Conservation (phyloP, 495 filamentous ascomycete genomes). For the Penicillium cataractarum region DNA sequence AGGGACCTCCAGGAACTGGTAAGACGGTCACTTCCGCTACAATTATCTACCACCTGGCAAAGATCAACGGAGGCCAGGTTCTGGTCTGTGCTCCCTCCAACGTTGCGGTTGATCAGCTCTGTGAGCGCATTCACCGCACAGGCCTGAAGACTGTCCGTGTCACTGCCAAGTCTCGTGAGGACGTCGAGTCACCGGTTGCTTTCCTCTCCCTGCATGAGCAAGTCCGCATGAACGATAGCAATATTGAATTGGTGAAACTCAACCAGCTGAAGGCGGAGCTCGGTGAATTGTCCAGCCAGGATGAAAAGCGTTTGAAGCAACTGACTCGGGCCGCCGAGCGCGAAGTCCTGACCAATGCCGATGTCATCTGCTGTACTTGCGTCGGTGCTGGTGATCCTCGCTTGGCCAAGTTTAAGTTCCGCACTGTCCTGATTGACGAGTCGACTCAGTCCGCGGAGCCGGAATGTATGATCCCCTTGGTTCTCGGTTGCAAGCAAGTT, state of each 20-base stretch:
- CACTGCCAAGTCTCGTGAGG: constrained; percentile 96
- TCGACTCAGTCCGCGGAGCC: constrained; percentile 99
- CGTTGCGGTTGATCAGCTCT: constrained; percentile 97
- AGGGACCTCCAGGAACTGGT: constrained; percentile 94
- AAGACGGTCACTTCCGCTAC: constrained; percentile 99
- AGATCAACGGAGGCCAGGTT: constrained; percentile 92
- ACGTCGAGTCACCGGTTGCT: constrained; percentile 94
- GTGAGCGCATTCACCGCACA: constrained; percentile 94
- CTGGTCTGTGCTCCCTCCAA: constrained; percentile 98
- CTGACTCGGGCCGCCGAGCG: constrained; percentile 91
- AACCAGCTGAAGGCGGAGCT: constrained; percentile 89
- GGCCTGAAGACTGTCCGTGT: constrained; percentile 97
- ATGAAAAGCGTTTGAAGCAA: constrained; percentile 98
- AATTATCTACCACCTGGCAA: constrained; percentile 96
- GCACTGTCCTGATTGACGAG: constrained; percentile 96
- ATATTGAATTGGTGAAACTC: constrained; percentile 88
- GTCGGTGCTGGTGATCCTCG: constrained; percentile 97
- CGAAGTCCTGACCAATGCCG: constrained; percentile 92
- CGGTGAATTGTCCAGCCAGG: constrained; percentile 91
- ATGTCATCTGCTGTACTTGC: constrained; percentile 99
- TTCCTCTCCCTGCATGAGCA: constrained; percentile 96
- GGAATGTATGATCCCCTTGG: constrained; percentile 98
- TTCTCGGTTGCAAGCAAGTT: constrained; percentile 97
- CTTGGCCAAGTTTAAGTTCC: constrained; percentile 94
- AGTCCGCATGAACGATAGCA: constrained; percentile 95